Evolutionary conservation across 2,329 filamentous ascomycete species (phyloP).

Genomic region (Clonostachys rhizophaga): DNA sequence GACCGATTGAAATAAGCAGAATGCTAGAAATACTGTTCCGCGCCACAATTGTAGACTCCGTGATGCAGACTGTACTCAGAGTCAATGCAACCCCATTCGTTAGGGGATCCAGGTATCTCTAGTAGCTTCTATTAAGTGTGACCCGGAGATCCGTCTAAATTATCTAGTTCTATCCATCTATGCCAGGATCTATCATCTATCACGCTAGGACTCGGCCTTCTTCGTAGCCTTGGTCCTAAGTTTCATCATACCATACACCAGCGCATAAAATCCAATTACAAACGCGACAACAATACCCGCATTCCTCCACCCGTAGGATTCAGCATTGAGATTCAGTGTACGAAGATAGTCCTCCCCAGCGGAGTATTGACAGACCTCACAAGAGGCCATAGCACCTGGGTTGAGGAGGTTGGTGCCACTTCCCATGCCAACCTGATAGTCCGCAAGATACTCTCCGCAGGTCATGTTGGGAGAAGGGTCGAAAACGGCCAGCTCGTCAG

Average conservation of each 20-base stretch:
- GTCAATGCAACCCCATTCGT: no score
- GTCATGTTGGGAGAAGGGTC: conserved; percentile 44
- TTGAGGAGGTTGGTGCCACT: conserved; percentile 49
- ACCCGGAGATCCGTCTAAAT: no score
- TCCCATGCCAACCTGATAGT: conserved; percentile 44
- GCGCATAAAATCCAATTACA: conserved; percentile 43
- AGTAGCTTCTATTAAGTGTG: no score
- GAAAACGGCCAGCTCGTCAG: conserved; percentile 44
- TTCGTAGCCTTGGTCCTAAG: conserved; percentile 42
- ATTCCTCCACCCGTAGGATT: conserved; percentile 64
- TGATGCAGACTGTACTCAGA: no score
- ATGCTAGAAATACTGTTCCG: no score
- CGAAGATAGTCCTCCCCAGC: conserved; percentile 54
- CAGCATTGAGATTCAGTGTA: conserved; percentile 53
- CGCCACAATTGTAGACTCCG: no score
- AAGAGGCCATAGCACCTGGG: conserved; percentile 48
- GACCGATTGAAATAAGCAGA: no score
- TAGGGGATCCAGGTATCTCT: no score
- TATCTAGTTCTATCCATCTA: no score
- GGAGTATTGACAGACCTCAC: conserved; percentile 57
- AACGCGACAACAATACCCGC: conserved; percentile 56
- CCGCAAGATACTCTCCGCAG: conserved; percentile 51
- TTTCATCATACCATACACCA: conserved; percentile 41
- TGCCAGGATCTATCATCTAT: neutral
- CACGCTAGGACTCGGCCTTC: conserved; percentile 19